Percentiles rank a stretch among this genome's conserved stretches.
Conservation (phyloP, 176 grass and related monocot genomes). For the Raddia distichophylla region DNA sequence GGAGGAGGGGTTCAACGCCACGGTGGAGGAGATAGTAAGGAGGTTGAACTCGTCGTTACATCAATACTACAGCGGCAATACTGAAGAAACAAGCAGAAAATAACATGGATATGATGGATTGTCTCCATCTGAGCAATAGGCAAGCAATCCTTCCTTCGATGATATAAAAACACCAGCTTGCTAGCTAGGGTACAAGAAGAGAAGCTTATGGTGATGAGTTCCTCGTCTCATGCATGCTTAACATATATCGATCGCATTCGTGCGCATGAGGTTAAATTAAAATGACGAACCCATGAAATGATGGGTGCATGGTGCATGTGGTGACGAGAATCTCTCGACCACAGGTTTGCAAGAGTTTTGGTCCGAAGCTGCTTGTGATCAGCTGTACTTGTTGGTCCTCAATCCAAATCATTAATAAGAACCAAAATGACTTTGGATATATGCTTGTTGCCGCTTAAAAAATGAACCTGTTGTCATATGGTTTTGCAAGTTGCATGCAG, state of each 20-base stretch:
- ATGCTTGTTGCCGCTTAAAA: not conserved
- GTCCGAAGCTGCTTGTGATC: not conserved
- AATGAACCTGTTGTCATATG: not conserved
- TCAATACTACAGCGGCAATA: conserved; percentile 27
- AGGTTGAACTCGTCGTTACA: conserved; percentile 52
- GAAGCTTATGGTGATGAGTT: conserved; percentile 21
- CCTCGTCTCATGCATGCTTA: conserved; percentile 9
- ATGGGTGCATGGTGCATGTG: conserved; percentile 19
- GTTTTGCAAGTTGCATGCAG: conserved; percentile 11
- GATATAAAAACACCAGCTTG: not conserved
- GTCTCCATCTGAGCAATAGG: not conserved
- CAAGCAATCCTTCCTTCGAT: not conserved
- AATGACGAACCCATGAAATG: not conserved
- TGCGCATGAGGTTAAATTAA: not conserved
- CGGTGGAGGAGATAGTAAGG: conserved; percentile 58
- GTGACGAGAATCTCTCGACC: conserved; percentile 27
- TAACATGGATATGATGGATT: not conserved
- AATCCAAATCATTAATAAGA: conserved; percentile 39
- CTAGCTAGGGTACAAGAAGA: not conserved
- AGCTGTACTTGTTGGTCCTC: conserved; percentile 17
- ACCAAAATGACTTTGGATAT: not conserved
- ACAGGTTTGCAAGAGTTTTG: conserved; percentile 40
- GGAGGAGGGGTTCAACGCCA: conserved; percentile 51
- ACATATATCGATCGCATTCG: conserved; percentile 7
- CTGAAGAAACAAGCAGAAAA: conserved; percentile 12